Evolutionary conservation across 2,329 filamentous ascomycete genomes (phyloP).

Genomic region (Alternaria consortialis): DNA sequence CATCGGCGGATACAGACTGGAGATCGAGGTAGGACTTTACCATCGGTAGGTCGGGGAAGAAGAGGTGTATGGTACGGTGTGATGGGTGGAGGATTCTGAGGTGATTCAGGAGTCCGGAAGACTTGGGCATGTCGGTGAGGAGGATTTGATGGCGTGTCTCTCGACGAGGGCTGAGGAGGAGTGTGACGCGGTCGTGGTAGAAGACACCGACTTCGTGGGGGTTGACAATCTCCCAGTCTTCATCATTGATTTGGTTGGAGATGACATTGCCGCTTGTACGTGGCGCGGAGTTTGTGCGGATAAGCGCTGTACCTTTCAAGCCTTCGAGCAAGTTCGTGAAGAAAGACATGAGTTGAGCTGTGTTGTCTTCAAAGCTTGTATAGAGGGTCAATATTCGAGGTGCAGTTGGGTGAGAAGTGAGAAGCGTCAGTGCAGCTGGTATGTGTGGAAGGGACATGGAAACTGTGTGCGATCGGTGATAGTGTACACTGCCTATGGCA

Average conservation of each 20-base stretch:
- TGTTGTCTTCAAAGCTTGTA: background rate
- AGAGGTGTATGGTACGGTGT: slow-evolving; percentile 1
- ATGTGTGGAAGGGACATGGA: background rate
- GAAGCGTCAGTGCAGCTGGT: background rate
- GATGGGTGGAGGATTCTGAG: background rate
- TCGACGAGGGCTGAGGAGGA: slow-evolving; percentile 4
- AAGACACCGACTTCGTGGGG: background rate
- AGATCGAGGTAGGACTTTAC: background rate
- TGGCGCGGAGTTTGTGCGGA: background rate
- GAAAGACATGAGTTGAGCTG: background rate
- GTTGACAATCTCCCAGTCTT: slow-evolving; percentile 9
- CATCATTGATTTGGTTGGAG: background rate
- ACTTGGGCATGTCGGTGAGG: slow-evolving; percentile 6
- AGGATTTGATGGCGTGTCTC: slow-evolving; percentile 1
- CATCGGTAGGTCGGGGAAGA: background rate
- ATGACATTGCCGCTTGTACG: background rate
- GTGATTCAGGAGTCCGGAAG: background rate
- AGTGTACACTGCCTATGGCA: background rate
- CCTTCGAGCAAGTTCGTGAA: background rate
- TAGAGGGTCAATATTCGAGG: background rate
- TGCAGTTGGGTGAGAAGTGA: background rate
- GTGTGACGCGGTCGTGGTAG: slow-evolving; percentile 8
- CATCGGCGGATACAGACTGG: background rate
- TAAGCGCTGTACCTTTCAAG: background rate
- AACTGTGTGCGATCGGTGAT: background rate